These are phyloP conservation scores for Penicillium parvum DNA, from an alignment of 495 filamentous ascomycete species.

Conservation along the genomic window DNA sequence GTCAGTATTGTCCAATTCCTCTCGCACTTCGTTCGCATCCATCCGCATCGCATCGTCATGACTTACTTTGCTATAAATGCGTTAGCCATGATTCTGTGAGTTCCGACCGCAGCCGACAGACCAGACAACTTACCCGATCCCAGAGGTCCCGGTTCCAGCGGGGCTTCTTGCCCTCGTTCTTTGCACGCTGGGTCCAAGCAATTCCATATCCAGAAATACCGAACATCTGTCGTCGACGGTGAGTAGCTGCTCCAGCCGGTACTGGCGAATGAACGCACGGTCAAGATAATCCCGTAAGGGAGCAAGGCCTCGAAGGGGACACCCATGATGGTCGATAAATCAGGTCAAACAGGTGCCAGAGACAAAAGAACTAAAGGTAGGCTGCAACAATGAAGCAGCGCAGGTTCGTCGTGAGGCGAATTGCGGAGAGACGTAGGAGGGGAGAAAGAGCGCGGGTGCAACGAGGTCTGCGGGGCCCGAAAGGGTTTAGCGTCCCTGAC, in stretches of 20 bases:
- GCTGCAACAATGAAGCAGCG: no score
- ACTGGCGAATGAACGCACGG: constrained; percentile 53
- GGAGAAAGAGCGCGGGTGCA: constrained; percentile 13
- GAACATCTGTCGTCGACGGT: constrained; percentile 70
- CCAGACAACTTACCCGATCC: constrained; percentile 69
- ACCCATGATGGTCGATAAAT: constrained; percentile 58
- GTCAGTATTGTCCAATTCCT: constrained; percentile 8
- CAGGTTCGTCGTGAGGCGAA: no score
- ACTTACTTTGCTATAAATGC: constrained; percentile 67
- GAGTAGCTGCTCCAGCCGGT: constrained; percentile 19
- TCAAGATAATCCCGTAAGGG: constrained; percentile 87
- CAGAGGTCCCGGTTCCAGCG: constrained; percentile 85
- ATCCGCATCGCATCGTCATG: constrained; percentile 5
- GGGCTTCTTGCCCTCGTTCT: constrained; percentile 83
- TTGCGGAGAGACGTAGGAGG: constrained; percentile 20
- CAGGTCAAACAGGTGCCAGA: no score
- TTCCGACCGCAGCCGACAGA: constrained; percentile 32
- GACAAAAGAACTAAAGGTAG: no score
- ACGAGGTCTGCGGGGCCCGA: constrained; percentile 30
- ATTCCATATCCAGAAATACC: constrained; percentile 74
- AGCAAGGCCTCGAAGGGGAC: constrained; percentile 94
- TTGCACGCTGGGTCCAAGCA: constrained; percentile 65
- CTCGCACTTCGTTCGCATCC: not conserved
- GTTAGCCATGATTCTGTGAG: constrained; percentile 37
- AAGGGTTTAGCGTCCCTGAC: constrained; percentile 42